phyloP scores from a whole-genome alignment of 2,329 filamentous ascomycete genomes.

The Cytospora piceae region DNA sequence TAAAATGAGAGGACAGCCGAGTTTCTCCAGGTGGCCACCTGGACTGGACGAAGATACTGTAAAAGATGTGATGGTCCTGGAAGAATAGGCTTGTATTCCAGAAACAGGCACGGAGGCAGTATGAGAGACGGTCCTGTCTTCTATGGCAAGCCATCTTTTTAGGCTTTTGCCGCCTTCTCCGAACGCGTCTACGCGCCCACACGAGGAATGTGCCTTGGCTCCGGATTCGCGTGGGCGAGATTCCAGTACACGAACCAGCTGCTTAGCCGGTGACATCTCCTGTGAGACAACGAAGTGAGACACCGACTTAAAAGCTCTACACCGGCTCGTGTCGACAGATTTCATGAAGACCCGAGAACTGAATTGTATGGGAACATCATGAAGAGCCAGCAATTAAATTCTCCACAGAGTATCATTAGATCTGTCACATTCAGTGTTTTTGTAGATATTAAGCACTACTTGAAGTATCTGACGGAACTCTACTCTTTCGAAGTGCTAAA shows the following conservation, averaged over 20 bases:
- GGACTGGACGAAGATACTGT: not conserved
- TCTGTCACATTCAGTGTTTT: too few relatives aligned
- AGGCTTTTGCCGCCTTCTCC: not conserved
- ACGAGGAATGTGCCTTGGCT: not conserved
- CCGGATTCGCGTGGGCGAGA: not conserved
- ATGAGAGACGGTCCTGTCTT: not conserved
- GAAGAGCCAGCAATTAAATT: not conserved
- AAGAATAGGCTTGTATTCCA: not conserved
- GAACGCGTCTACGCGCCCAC: not conserved
- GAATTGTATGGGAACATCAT: not conserved
- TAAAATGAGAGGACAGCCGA: not conserved
- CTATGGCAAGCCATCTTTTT: not conserved
- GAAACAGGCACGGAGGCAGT: not conserved
- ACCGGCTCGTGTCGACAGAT: not conserved
- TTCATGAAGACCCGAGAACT: not conserved
- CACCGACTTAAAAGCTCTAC: not conserved
- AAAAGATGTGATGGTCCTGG: not conserved
- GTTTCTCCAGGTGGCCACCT: constrained; percentile 9
- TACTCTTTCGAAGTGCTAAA: not conserved
- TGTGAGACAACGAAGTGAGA: not conserved
- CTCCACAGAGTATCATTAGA: not conserved
- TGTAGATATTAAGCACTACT: not conserved
- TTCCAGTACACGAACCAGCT: not conserved
- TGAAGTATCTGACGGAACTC: not conserved
- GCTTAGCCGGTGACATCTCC: not conserved